Percentiles rank a stretch among this genome's conserved stretches.
phyloP scores from a whole-genome alignment of 2,329 filamentous ascomycete species.

The Cordyceps cateniannulata region DNA sequence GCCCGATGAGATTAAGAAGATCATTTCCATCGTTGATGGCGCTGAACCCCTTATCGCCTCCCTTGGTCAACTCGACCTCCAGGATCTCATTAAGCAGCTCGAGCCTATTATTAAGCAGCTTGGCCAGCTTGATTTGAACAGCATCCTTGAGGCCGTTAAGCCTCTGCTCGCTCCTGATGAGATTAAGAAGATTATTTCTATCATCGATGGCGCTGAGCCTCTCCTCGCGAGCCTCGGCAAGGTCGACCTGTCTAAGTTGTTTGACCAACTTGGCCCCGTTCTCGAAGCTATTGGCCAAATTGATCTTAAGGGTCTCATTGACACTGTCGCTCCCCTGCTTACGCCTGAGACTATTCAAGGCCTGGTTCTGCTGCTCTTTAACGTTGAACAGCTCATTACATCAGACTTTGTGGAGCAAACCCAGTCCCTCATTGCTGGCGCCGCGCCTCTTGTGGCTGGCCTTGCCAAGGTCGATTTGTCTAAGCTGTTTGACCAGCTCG shows the following conservation, averaged over 20 bases:
- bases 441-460: constrained; percentile 25
- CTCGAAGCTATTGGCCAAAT: constrained; percentile 18
- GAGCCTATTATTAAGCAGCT: constrained; percentile 15
- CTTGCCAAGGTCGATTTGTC: constrained; percentile 29
- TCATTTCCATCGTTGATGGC: constrained; percentile 21
- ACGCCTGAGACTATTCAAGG: constrained; percentile 14
- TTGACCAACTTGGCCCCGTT: constrained; percentile 20
- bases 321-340: constrained; percentile 14
- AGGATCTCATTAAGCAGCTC: constrained; percentile 18
- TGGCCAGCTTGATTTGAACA: constrained; percentile 10
- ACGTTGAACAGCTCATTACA: constrained; percentile 14
- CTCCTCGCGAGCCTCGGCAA: constrained; percentile 27
- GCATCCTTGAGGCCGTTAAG: constrained; percentile 17
- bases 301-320: constrained; percentile 15
- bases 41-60: constrained; percentile 24
- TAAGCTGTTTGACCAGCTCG: constrained; percentile 17
- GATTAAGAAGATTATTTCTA: constrained; percentile 20
- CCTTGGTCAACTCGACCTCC: constrained; percentile 24
- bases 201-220: constrained; percentile 24
- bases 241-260: constrained; percentile 26
- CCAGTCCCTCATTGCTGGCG: constrained; percentile 14
- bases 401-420: constrained; percentile 14
- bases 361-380: constrained; percentile 15
- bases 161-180: constrained; percentile 18
- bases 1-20: constrained; percentile 22